Base-by-base conservation (phyloP, 345 rosid genomes). In the Hirschfeldia incana region DNA sequence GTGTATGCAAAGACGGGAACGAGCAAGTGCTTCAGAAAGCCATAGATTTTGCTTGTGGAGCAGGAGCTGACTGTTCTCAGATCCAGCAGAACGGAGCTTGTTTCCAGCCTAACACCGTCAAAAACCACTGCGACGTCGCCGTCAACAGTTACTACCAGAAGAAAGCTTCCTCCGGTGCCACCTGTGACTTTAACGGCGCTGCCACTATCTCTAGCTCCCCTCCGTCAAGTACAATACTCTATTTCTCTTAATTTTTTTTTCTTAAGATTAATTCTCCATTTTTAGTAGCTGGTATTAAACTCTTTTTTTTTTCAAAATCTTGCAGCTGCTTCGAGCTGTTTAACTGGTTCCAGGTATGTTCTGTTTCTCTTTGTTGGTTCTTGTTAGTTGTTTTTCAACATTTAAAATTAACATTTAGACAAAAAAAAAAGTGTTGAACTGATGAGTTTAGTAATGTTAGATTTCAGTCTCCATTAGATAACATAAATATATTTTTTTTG, bases 31-130 rank as follows among this genome's bases (percentile, higher is more conserved):
- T 90, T 29, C 99, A 95, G 75, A 95, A 90, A 53, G 61, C 87
- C 1, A 60, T 95, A 32, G 99, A 95, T 78, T 95, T 87, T 72
- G 99, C 99, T 9, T 95, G 99, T 78, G 99, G 99, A 76, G 84
- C 86, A 49, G 96, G 96, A 63, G 96, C 88, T 66, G 96, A 91
- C 33, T 91, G 96, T 70, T 8, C 74, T 0, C 75, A 82, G 53
- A 91, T 89, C 84, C 76, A 85, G 44, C 88, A 83, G 65, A 89
- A 65, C 75, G 99, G 97, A 15, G 89, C 76, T 49, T 96, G 99
- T 84, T 96, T 15, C 69, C 85, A 86, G 26, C 99, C 99, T 55
- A 92, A 96, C 88, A 96, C 97, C 73, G 34, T 82, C 27, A 82
- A 82, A 33, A 70, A 26, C 64, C 85, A 82, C 63, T 82, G 85